These are phyloP conservation scores for Gastrolobium bilobum DNA, from an alignment of 306 rosid species.

Conservation along the genomic window DNA sequence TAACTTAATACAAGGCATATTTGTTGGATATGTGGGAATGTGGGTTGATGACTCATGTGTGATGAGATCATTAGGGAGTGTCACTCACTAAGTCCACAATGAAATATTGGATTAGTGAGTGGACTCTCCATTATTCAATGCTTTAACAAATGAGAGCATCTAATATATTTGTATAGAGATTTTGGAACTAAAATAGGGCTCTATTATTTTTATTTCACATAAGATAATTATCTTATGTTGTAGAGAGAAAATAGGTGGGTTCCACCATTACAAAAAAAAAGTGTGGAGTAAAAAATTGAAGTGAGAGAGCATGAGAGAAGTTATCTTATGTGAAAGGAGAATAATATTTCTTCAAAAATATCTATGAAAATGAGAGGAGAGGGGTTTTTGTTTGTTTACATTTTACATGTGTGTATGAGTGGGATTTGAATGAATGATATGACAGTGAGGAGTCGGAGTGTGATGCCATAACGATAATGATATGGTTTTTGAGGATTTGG, in stretches of 20 bases:
- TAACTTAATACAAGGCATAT: neutral
- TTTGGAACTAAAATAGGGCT: neutral
- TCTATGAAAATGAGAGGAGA: neutral
- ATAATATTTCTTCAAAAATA: neutral
- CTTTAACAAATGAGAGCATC: conserved; percentile 10
- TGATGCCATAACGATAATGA: conserved; percentile 50
- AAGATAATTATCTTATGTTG: too few relatives aligned
- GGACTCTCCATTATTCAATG: conserved; percentile 36
- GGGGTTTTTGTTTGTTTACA: conserved; percentile 47
- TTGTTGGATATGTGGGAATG: conserved; percentile 10
- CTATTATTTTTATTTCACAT: too few relatives aligned
- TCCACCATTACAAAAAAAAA: too few relatives aligned
- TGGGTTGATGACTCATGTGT: neutral
- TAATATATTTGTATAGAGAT: neutral
- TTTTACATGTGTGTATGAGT: conserved; percentile 52
- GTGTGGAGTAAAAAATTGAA: too few relatives aligned
- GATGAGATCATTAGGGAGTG: conserved; percentile 51
- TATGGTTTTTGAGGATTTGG: conserved; percentile 38
- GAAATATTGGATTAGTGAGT: neutral
- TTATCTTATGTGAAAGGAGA: too few relatives aligned
- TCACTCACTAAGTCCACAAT: conserved; percentile 15
- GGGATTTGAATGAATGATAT: conserved; percentile 40
- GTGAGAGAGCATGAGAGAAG: too few relatives aligned
- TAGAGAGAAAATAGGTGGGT: too few relatives aligned
- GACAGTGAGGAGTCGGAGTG: conserved; percentile 10